Conservation (phyloP, 495 filamentous ascomycete genomes). For the Eremomyces bilateralis region DNA sequence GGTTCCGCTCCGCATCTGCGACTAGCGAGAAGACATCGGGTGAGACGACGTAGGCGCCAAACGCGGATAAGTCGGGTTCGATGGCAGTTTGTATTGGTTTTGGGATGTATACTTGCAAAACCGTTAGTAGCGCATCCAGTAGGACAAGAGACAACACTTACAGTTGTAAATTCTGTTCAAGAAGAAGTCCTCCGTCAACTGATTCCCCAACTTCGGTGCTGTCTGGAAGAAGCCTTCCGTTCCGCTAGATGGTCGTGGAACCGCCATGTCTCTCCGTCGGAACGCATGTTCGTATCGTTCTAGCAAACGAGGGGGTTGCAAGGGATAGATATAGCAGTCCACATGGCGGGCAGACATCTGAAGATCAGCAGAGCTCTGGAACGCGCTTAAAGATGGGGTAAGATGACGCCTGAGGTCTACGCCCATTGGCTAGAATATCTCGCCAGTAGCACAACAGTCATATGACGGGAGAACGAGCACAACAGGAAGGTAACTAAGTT, state of each 20-base stretch:
- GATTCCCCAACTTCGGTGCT: constrained; percentile 6
- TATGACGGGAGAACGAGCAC: no score
- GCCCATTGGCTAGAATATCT: no score
- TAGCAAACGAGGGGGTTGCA: no score
- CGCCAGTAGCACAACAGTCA: no score
- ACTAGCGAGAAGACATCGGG: constrained; percentile 26
- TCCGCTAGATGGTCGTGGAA: constrained; percentile 10
- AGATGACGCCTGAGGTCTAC: no score
- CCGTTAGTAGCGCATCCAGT: neutral
- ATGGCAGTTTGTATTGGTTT: neutral
- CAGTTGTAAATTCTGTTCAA: constrained; percentile 3
- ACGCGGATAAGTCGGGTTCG: constrained; percentile 1
- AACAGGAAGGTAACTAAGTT: no score
- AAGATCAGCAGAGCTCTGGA: no score
- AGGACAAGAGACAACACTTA: neutral
- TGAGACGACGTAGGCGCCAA: constrained; percentile 10
- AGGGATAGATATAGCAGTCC: no score
- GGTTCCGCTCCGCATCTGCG: constrained; percentile 35
- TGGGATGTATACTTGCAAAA: constrained; percentile 3
- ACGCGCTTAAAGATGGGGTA: no score
- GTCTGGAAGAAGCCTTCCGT: constrained; percentile 13
- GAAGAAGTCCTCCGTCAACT: constrained; percentile 7
- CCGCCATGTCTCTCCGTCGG: no score
- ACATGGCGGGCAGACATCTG: no score
- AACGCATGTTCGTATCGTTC: no score